Percentiles rank a stretch among this genome's conserved stretches.
These are phyloP conservation scores for Xylariales sp. DNA, from an alignment of 2,329 filamentous ascomycete species.

Conservation along the genomic window DNA sequence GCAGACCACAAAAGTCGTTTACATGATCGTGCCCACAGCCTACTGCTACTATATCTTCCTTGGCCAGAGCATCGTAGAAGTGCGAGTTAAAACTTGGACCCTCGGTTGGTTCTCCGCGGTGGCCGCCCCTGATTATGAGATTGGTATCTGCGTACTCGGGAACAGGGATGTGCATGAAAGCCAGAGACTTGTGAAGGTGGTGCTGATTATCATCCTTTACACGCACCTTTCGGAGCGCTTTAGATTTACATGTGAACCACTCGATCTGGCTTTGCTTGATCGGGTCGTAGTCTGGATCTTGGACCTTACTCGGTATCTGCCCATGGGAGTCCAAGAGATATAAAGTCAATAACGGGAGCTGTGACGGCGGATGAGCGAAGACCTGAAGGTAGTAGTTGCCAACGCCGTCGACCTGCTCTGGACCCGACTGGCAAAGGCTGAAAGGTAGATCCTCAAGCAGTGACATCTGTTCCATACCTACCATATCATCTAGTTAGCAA, in stretches of 20 bases:
- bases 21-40: slow-evolving; percentile 29
- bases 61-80: slow-evolving; percentile 25
- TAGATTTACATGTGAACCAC: slow-evolving; percentile 24
- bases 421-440: slow-evolving; percentile 22
- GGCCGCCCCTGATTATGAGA: slow-evolving; percentile 20
- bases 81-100: slow-evolving; percentile 25
- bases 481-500: slow-evolving; percentile 27
- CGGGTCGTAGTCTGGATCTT: slow-evolving; percentile 22
- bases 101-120: slow-evolving; percentile 24
- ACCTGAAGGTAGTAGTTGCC: slow-evolving; percentile 25
- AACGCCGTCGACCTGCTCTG: slow-evolving; percentile 21
- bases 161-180: slow-evolving; percentile 24
- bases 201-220: slow-evolving; percentile 10
- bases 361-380: slow-evolving; percentile 17
- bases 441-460: slow-evolving; percentile 23
- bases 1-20: slow-evolving; percentile 30
- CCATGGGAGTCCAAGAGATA: slow-evolving; percentile 27
- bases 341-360: slow-evolving; percentile 21
- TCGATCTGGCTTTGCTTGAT: slow-evolving; percentile 27
- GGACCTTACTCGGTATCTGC: slow-evolving; percentile 20
- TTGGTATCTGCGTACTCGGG: slow-evolving; percentile 23
- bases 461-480: slow-evolving; percentile 24
- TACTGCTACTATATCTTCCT: slow-evolving; percentile 22
- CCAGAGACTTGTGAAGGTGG: slow-evolving; percentile 21
- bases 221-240: slow-evolving; percentile 19